Evolutionary conservation across 164 flowering plant genomes (phyloP).

Genomic region (Taxillus chinensis): DNA sequence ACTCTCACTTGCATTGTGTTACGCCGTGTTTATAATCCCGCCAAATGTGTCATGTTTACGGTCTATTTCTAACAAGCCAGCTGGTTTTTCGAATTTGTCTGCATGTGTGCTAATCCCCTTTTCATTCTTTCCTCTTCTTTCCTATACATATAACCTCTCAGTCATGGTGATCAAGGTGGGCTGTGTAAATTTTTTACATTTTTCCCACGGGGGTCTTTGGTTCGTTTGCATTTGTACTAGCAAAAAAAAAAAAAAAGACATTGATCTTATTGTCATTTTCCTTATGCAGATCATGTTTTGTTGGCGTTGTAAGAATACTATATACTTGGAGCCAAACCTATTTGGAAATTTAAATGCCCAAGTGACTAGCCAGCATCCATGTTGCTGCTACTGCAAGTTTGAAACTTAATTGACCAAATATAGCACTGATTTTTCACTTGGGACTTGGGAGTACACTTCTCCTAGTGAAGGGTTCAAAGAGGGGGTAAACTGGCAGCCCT

Average conservation of each 20-base stretch:
- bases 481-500: background rate
- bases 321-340: background rate
- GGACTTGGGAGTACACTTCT: background rate
- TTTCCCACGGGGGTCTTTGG: too few relatives aligned
- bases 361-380: background rate
- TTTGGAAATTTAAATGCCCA: background rate
- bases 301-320: background rate
- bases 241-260: too few relatives aligned
- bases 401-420: background rate
- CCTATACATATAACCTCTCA: background rate
- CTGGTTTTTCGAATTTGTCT: too few relatives aligned
- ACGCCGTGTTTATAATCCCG: too few relatives aligned
- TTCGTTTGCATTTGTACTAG: too few relatives aligned
- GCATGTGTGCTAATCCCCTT: too few relatives aligned
- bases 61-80: too few relatives aligned
- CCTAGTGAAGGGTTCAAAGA: background rate
- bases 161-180: background rate
- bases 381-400: background rate
- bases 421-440: background rate
- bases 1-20: too few relatives aligned
- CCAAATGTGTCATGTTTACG: too few relatives aligned
- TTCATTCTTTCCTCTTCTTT: background rate
- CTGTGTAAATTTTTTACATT: too few relatives aligned
- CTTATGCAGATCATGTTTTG: background rate
- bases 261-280: background rate